phyloP scores from a whole-genome alignment of 768 basidiomycete species.

The Multifurca ochricompacta region DNA sequence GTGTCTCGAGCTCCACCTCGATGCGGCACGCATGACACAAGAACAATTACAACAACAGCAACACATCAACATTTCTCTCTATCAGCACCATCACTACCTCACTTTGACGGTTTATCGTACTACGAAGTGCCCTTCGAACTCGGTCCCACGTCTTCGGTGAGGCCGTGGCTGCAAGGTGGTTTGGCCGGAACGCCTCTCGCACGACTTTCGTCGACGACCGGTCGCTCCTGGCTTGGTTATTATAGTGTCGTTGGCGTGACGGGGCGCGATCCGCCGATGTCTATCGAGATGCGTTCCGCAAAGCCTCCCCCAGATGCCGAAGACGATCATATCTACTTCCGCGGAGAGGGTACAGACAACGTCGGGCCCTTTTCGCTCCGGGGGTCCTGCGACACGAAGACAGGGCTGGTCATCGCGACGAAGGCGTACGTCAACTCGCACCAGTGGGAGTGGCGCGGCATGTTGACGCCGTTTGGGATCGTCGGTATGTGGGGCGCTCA shows the following conservation, averaged over 20 bases:
- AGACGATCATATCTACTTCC: neutral
- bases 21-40: neutral
- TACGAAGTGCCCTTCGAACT: neutral
- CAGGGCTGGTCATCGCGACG: neutral
- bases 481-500: neutral
- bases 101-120: neutral
- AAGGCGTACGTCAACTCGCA: neutral
- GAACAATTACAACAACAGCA: too few relatives aligned
- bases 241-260: neutral
- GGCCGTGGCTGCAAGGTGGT: constrained; percentile 5
- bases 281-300: neutral
- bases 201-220: neutral
- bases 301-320: neutral
- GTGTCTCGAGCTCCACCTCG: neutral
- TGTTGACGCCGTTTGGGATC: constrained; percentile 11
- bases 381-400: neutral
- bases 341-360: neutral
- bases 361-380: neutral
- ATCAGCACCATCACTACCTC: neutral
- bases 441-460: neutral
- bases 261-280: neutral
- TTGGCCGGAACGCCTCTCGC: constrained; percentile 5
- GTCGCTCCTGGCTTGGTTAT: constrained; percentile 1
- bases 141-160: neutral
- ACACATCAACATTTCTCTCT: neutral